Evolutionary conservation across 2,329 filamentous ascomycete species (phyloP), one percentile per base, ranked within the genome.

Genomic region (Calonectria montana): DNA sequence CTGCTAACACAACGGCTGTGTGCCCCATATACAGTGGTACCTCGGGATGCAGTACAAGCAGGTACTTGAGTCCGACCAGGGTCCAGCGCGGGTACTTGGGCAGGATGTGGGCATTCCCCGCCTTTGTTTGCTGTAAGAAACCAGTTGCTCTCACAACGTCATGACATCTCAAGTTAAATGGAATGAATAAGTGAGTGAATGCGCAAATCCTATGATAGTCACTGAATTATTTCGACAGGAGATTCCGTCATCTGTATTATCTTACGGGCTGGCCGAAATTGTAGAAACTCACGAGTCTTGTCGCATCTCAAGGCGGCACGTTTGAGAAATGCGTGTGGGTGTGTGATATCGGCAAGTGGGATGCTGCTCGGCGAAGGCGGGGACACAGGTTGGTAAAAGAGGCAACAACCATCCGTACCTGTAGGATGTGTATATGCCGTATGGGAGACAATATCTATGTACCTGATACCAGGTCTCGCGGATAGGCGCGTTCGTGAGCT

Each of bases 311-410:
- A 65, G 47, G 39, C 31, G 47, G 39, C 31, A 35, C 37, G 43
- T 45, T 23, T 53, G 39, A 29, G 35, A 61, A 64, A 69, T 69
- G 65, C 37, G 31, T 65, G 62, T 47, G 62, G 31, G 31, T 65
- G 63, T 66, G 64, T 67, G 70, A 72, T 71, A 64, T 71, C 63
- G 68, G 57, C 65, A 74, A 71, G 74, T 73, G 65, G 67, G 65
- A 67, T 77, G 63, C 50, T 71, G 72, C 57, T 66, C 39, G 59
- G 57, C 39, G 29, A 57, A 63, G 62, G 48, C 16, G 18, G 23
- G 41, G 59, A 31, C 23, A 5, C 3, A 10, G 18, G 13, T 2
- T 31, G n/a, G 68, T 27, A 16, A 27, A 27, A 23, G 27, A 37
- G 47, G 57, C 53, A 63, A 66, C 37, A n/a, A 41, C 71, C 73